Percentiles rank a stretch among this genome's conserved stretches.
phyloP scores from a whole-genome alignment of 2,329 filamentous ascomycete species.

The Paecilomyces niveus region DNA sequence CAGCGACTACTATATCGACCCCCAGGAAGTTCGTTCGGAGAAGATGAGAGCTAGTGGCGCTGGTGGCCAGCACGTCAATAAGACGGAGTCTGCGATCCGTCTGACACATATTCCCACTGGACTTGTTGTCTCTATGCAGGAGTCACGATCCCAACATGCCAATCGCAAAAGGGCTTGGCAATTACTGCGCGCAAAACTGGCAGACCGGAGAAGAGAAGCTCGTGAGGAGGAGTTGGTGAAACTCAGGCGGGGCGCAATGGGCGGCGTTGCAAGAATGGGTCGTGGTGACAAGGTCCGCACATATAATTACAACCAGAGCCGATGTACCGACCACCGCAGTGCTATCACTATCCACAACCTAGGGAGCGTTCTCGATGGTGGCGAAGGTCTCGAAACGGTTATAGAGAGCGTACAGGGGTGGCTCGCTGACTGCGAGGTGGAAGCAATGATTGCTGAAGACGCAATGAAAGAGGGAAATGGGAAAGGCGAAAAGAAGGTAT shows the following conservation, averaged over 20 bases:
- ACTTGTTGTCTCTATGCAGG: conserved; percentile 84
- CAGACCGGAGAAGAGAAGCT: conserved; percentile 70
- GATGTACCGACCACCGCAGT: conserved; percentile 83
- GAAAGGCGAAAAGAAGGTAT: conserved; percentile 5
- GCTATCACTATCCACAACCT: conserved; percentile 74
- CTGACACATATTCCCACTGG: conserved; percentile 86
- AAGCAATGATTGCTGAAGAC: conserved; percentile 59
- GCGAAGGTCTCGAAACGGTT: conserved; percentile 62
- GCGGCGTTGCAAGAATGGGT: conserved; percentile 70
- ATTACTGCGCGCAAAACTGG: conserved; percentile 72
- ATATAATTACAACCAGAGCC: conserved; percentile 73
- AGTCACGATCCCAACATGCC: conserved; percentile 79
- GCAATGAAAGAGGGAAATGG: conserved; percentile 35
- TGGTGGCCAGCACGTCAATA: conserved; percentile 97
- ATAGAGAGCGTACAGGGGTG: conserved; percentile 73
- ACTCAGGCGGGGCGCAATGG: conserved; percentile 70
- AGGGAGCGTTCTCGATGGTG: conserved; percentile 70
- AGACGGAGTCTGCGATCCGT: conserved; percentile 90
- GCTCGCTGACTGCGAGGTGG: conserved; percentile 68
- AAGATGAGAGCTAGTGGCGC: conserved; percentile 89
- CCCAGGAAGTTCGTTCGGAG: conserved; percentile 73
- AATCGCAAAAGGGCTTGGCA: conserved; percentile 87
- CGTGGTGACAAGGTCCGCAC: conserved; percentile 90
- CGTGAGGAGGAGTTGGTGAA: conserved; percentile 72
- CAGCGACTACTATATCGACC: conserved; percentile 85